phyloP scores from a whole-genome alignment of 805 yeast species.

The Clavispora vitiphila region DNA sequence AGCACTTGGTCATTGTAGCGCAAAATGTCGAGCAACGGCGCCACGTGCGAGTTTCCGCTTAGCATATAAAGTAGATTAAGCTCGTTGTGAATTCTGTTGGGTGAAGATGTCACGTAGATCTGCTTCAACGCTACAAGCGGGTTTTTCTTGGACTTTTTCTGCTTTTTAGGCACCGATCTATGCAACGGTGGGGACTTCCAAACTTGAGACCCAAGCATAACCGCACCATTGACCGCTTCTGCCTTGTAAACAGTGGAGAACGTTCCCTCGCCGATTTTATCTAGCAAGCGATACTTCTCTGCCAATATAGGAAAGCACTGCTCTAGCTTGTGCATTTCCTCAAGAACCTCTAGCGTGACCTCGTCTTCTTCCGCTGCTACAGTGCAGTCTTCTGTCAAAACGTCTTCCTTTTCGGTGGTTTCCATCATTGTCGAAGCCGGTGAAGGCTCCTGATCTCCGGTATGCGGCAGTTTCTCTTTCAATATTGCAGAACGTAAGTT shows the following conservation, averaged over 20 bases:
- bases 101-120: constrained; percentile 93
- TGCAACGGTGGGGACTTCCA: constrained; percentile 45
- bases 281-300: constrained; percentile 44
- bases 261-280: constrained; percentile 65
- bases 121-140: constrained; percentile 81
- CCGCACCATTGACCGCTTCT: constrained; percentile 43
- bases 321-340: constrained; percentile 53
- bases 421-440: neutral
- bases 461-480: constrained; percentile 2
- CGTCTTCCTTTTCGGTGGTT: neutral
- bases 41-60: constrained; percentile 68
- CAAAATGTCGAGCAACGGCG: constrained; percentile 84
- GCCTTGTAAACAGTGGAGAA: constrained; percentile 61
- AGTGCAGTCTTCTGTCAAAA: constrained; percentile 8
- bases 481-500: constrained; percentile 11
- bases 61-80: constrained; percentile 67
- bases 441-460: neutral
- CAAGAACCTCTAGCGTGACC: constrained; percentile 47
- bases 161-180: constrained; percentile 8
- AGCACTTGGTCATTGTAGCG: constrained; percentile 88
- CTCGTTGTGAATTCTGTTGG: constrained; percentile 86
- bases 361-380: constrained; percentile 38
- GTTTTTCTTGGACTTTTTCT: constrained; percentile 23
- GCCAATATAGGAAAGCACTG: constrained; percentile 51
- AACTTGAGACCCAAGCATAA: constrained; percentile 32